phyloP scores from a whole-genome alignment of 768 basidiomycete species.

The Glaciozyma antarctica region DNA sequence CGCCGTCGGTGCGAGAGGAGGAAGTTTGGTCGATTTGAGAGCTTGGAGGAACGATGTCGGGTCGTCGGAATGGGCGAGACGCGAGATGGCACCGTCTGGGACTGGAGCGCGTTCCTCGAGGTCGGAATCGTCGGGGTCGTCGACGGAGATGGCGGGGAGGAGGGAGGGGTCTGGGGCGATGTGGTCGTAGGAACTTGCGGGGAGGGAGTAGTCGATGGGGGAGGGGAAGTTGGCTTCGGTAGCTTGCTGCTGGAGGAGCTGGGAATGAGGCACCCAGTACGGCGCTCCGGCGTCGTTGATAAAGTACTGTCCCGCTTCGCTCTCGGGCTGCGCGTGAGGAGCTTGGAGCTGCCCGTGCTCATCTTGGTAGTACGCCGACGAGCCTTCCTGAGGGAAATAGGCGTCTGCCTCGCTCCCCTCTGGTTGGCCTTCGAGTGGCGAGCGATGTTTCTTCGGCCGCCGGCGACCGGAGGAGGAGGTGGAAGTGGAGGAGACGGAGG shows the following conservation, averaged over 20 bases:
- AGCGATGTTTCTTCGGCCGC: background rate
- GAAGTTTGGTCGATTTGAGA: background rate
- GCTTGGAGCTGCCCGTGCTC: slow-evolving; percentile 4
- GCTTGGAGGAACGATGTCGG: background rate
- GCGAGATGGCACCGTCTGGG: background rate
- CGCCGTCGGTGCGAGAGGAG: background rate
- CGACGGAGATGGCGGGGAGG: background rate
- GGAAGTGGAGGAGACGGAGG: slow-evolving; percentile 2
- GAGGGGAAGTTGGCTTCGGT: background rate
- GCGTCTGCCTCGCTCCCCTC: background rate
- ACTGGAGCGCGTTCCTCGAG: background rate
- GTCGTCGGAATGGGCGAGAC: background rate
- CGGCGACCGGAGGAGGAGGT: slow-evolving; percentile 1
- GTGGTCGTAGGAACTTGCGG: slow-evolving; percentile 5
- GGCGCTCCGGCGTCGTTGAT: background rate
- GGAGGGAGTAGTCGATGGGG: background rate
- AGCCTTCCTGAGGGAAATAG: no score
- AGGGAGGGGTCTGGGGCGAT: background rate
- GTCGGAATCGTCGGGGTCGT: background rate
- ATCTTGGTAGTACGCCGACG: slow-evolving; percentile 8
- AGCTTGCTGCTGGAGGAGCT: background rate
- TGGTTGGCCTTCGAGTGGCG: background rate
- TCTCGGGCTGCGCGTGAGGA: background rate
- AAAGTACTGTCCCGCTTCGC: background rate
- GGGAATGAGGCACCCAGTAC: background rate